Evolutionary conservation across 805 yeast species (phyloP).

Genomic region (Zygosaccharomyces bailii): DNA sequence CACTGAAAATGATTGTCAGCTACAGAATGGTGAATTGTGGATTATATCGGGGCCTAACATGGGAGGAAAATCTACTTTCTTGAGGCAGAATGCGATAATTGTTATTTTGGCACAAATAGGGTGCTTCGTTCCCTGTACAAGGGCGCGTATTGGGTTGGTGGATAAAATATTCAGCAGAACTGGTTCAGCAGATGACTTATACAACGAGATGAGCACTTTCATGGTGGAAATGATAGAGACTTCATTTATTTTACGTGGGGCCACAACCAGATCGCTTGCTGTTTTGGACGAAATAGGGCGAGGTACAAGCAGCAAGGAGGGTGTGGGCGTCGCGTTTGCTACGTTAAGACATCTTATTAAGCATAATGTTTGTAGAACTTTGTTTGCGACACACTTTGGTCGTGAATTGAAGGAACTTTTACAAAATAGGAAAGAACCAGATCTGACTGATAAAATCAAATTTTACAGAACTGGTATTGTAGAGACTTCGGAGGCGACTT

Average conservation of each 20-base stretch:
- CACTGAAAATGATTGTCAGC: slow-evolving; percentile 33
- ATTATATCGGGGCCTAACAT: slow-evolving; percentile 87
- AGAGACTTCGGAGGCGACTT: slow-evolving; percentile 25
- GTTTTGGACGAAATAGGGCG: slow-evolving; percentile 87
- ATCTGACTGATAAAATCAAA: slow-evolving; percentile 15
- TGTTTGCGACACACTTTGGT: slow-evolving; percentile 91
- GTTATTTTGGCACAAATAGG: slow-evolving; percentile 73
- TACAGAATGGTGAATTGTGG: slow-evolving; percentile 39
- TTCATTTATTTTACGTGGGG: slow-evolving; percentile 58
- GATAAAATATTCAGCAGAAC: slow-evolving; percentile 77
- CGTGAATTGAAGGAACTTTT: slow-evolving; percentile 47
- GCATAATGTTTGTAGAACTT: slow-evolving; percentile 59
- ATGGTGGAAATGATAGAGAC: slow-evolving; percentile 93
- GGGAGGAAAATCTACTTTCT: slow-evolving; percentile 81
- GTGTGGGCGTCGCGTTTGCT: slow-evolving; percentile 80
- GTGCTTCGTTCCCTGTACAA: slow-evolving; percentile 63
- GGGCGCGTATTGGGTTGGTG: slow-evolving; percentile 65
- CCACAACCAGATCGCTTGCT: slow-evolving; percentile 66
- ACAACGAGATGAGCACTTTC: slow-evolving; percentile 78
- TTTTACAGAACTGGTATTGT: slow-evolving; percentile 29
- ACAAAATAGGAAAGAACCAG: slow-evolving; percentile 27
- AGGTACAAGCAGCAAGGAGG: slow-evolving; percentile 84
- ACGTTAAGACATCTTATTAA: slow-evolving; percentile 54
- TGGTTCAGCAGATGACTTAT: slow-evolving; percentile 81
- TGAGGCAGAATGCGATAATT: slow-evolving; percentile 68